These are phyloP conservation scores for Fusarium armeniacum DNA, from an alignment of 2,329 filamentous ascomycete species.

Conservation along the genomic window DNA sequence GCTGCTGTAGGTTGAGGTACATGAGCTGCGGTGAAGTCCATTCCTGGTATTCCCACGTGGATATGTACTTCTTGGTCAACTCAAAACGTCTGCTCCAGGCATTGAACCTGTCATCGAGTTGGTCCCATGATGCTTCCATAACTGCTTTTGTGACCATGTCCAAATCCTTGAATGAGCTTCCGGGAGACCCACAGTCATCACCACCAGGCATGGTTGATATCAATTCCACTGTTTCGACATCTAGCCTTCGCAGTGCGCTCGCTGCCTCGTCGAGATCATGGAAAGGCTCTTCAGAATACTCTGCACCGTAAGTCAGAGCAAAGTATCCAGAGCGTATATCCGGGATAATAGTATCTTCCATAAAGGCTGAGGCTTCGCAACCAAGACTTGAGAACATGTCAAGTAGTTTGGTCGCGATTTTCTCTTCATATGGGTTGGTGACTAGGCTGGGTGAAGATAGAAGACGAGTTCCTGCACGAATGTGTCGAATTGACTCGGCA, in stretches of 20 bases:
- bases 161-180: not conserved
- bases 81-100: slow-evolving; percentile 29
- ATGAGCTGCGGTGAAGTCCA: slow-evolving; percentile 5
- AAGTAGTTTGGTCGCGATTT: slow-evolving; percentile 32
- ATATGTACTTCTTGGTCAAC: slow-evolving; percentile 19
- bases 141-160: not conserved
- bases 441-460: slow-evolving; percentile 14
- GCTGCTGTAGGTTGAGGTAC: slow-evolving; percentile 24
- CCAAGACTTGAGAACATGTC: slow-evolving; percentile 43
- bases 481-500: slow-evolving; percentile 39
- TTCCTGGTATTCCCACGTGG: slow-evolving; percentile 10
- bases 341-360: slow-evolving; percentile 35
- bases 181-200: not conserved
- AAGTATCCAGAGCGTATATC: slow-evolving; percentile 8
- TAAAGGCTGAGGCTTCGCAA: slow-evolving; percentile 40
- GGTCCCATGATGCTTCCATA: not conserved
- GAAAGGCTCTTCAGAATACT: slow-evolving; percentile 10
- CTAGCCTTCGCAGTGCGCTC: slow-evolving; percentile 23
- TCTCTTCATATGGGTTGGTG: not conserved
- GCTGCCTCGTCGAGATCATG: slow-evolving; percentile 39
- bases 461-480: slow-evolving; percentile 35
- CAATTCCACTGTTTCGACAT: slow-evolving; percentile 22
- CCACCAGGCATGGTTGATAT: not conserved
- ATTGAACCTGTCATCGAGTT: slow-evolving; percentile 12
- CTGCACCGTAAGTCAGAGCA: not conserved